phyloP scores from a whole-genome alignment of 83 land plant genomes.

The Picea mariana region DNA sequence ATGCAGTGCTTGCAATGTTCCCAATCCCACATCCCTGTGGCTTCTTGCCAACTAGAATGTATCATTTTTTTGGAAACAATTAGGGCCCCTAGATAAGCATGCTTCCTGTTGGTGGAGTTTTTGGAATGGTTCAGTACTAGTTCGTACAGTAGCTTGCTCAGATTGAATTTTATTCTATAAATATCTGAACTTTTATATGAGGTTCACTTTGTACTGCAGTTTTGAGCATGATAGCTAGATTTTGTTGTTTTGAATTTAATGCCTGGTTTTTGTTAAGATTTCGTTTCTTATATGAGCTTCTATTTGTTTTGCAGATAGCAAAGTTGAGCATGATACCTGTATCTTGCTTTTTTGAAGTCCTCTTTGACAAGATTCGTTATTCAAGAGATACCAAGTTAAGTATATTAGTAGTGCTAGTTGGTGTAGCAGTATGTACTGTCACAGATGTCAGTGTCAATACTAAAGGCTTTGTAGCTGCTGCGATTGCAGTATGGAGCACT shows the following conservation, averaged over 20 bases:
- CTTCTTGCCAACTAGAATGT: background rate
- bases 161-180: no score
- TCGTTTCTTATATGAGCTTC: slow-evolving; percentile 4
- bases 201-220: background rate
- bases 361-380: slow-evolving; percentile 67
- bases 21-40: no score
- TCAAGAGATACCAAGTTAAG: slow-evolving; percentile 74
- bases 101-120: background rate
- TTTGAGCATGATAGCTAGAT: background rate
- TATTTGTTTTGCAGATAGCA: slow-evolving; percentile 53
- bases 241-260: background rate
- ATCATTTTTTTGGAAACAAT: background rate
- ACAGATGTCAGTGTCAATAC: slow-evolving; percentile 81
- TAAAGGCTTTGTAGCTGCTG: slow-evolving; percentile 74
- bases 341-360: slow-evolving; percentile 66
- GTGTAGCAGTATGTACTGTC: slow-evolving; percentile 78
- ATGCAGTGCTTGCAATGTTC: slow-evolving; percentile 3
- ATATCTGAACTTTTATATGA: no score
- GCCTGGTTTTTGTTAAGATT: background rate
- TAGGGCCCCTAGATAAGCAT: background rate
- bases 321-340: slow-evolving; percentile 89
- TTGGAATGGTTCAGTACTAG: background rate
- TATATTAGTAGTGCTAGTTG: slow-evolving; percentile 60
- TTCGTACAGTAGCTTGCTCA: background rate
- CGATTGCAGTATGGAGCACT: slow-evolving; percentile 79